Conservation (phyloP, 345 rosid species). For the Cardamine chenopodiifolia region DNA sequence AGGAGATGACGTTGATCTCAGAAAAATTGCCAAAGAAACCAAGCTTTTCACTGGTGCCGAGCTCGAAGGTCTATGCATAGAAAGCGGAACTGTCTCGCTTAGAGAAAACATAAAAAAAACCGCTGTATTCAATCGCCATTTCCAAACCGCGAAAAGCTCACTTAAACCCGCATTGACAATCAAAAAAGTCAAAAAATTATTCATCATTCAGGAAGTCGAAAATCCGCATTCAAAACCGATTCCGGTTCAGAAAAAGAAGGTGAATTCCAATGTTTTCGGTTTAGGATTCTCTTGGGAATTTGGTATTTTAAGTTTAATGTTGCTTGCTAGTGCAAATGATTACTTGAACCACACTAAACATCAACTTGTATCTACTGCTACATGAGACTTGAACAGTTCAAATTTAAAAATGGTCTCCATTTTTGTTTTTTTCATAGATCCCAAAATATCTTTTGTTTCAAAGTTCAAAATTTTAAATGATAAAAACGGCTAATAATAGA, state of each 20-base stretch:
- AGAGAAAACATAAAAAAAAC: conserved; percentile 78
- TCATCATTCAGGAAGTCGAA: conserved; percentile 58
- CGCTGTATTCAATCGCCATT: conserved; percentile 64
- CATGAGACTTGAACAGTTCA: conserved; percentile 29
- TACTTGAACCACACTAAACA: conserved; percentile 38
- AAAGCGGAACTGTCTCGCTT: conserved; percentile 81
- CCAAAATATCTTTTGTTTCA: conserved; percentile 17
- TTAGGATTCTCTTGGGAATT: conserved; percentile 39
- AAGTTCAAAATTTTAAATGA: conserved; percentile 25
- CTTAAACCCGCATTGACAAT: conserved; percentile 77
- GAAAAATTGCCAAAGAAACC: conserved; percentile 69
- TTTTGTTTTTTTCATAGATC: background rate
- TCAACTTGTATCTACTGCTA: conserved; percentile 37
- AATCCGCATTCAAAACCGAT: conserved; percentile 14
- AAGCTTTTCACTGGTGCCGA: conserved; percentile 92
- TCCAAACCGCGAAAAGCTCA: conserved; percentile 60
- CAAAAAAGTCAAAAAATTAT: conserved; percentile 60
- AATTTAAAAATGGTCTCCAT: background rate
- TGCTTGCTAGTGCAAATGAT: conserved; percentile 48
- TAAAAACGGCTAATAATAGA: conserved; percentile 25
- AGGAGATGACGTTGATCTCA: conserved; percentile 68
- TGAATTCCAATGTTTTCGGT: conserved; percentile 21
- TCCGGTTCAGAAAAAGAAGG: background rate
- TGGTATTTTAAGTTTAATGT: conserved; percentile 43
- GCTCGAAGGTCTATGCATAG: conserved; percentile 78